A percentile compares a stretch with the other conserved stretches of the same genome.
These are phyloP conservation scores for Kwoniella botswanensis DNA, from an alignment of 768 basidiomycete genomes.

Conservation along the genomic window DNA sequence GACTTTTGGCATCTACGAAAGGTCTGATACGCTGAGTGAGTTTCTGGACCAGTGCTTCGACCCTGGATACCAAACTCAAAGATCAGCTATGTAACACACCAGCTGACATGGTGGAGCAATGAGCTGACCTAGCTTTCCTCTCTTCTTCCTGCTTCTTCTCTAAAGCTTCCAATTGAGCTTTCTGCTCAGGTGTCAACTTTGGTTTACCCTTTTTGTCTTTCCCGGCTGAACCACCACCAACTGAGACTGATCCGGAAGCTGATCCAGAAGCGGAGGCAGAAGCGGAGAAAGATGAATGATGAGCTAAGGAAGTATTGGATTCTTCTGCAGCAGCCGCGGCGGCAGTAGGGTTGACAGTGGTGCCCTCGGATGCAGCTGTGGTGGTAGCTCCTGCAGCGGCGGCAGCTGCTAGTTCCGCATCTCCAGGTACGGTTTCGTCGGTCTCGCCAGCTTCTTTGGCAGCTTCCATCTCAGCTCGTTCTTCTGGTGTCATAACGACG, in stretches of 20 bases:
- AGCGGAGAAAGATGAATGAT: conserved; percentile 36
- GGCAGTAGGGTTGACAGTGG: conserved; percentile 34
- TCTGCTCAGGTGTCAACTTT: conserved; percentile 80
- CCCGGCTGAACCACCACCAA: conserved; percentile 42
- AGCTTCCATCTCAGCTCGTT: conserved; percentile 82
- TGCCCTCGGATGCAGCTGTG: conserved; percentile 27
- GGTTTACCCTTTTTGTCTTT: conserved; percentile 52
- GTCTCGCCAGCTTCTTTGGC: conserved; percentile 65
- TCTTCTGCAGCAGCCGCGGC: conserved; percentile 26
- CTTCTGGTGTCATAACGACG: conserved; percentile 88
- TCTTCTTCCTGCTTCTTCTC: conserved; percentile 78
- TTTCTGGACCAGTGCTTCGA: conserved; percentile 75
- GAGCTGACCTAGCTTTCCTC: conserved; percentile 48
- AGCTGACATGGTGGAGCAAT: no score
- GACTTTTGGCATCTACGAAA: conserved; percentile 85
- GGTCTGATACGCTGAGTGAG: conserved; percentile 83
- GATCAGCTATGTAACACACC: no score
- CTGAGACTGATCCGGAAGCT: conserved; percentile 10
- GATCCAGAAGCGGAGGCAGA: conserved; percentile 30
- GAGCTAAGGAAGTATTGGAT: conserved; percentile 34
- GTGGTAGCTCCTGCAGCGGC: conserved; percentile 31
- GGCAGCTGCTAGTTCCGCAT: conserved; percentile 21
- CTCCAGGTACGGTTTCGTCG: conserved; percentile 42
- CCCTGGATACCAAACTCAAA: conserved; percentile 62
- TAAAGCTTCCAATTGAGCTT: conserved; percentile 77